Percentiles rank a stretch among this genome's conserved stretches.
Evolutionary conservation across 2,329 filamentous ascomycete genomes (phyloP).

Genomic region (Fusarium nurragi): DNA sequence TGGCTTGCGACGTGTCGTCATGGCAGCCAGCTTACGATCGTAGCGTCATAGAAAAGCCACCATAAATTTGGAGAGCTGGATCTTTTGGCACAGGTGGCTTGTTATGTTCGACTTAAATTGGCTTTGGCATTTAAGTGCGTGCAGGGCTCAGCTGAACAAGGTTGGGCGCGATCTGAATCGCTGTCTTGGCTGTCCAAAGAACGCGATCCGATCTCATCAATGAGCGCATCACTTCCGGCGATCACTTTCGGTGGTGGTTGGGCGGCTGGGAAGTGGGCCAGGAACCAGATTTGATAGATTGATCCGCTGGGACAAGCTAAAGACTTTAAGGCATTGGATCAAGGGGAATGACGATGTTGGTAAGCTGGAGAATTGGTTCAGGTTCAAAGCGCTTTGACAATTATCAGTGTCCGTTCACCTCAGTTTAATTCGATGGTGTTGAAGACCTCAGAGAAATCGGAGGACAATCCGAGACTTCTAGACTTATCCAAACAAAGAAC

Average conservation of each 20-base stretch:
- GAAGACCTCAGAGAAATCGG: background rate
- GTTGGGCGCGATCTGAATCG: background rate
- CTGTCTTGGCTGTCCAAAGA: constrained; percentile 23
- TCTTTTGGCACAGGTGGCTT: constrained; percentile 8
- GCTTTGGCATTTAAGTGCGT: constrained; percentile 22
- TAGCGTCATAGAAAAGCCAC: constrained; percentile 34
- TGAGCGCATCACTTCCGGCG: constrained; percentile 31
- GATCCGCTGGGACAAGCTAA: background rate
- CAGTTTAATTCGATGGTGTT: background rate
- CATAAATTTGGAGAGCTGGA: background rate
- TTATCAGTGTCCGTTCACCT: background rate
- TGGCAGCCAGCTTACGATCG: constrained; percentile 23
- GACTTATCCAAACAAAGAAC: background rate
- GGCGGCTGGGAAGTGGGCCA: constrained; percentile 14
- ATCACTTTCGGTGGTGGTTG: constrained; percentile 5
- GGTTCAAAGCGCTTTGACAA: background rate
- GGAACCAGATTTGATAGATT: constrained; percentile 6
- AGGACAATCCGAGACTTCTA: background rate
- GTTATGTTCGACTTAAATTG: constrained; percentile 4
- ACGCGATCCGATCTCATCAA: constrained; percentile 22
- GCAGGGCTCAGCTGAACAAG: constrained; percentile 20
- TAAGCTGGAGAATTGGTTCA: background rate
- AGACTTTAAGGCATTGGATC: background rate
- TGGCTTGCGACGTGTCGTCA: constrained; percentile 31
- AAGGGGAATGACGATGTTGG: background rate